Evolutionary conservation across 2,329 filamentous ascomycete species (phyloP).

Genomic region (Macrophomina phaseolina): DNA sequence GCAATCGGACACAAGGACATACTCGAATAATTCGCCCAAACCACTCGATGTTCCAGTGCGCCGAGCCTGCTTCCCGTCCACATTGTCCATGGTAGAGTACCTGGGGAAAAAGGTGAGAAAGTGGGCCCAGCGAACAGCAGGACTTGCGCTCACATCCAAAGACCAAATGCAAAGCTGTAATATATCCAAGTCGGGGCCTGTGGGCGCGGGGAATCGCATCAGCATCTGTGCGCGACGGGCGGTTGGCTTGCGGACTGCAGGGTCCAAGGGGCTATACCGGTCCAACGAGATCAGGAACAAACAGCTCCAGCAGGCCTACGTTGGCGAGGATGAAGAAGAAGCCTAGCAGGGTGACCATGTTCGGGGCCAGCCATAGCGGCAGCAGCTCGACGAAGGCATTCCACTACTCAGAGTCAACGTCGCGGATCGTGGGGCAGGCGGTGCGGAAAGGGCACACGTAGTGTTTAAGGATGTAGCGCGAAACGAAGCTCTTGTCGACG

Average conservation of each 20-base stretch:
- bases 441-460: slow-evolving; percentile 70
- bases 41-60: slow-evolving; percentile 94
- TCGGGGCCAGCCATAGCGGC: slow-evolving; percentile 95
- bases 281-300: slow-evolving; percentile 88
- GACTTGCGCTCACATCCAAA: slow-evolving; percentile 76
- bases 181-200: slow-evolving; percentile 91
- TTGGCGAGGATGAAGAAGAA: slow-evolving; percentile 94
- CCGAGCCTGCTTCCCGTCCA: slow-evolving; percentile 96
- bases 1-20: slow-evolving; percentile 39
- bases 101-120: slow-evolving; percentile 38
- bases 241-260: background rate
- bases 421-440: slow-evolving; percentile 1
- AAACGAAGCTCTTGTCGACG: slow-evolving; percentile 94
- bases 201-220: slow-evolving; percentile 3
- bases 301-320: slow-evolving; percentile 74
- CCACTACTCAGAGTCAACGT: slow-evolving; percentile 68
- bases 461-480: slow-evolving; percentile 89
- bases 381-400: slow-evolving; percentile 92
- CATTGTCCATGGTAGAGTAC: slow-evolving; percentile 98
- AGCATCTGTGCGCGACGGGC: slow-evolving; percentile 13
- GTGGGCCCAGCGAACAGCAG: background rate
- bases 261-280: slow-evolving; percentile 65
- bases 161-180: slow-evolving; percentile 90
- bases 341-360: slow-evolving; percentile 94
- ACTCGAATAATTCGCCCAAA: slow-evolving; percentile 94